Base-by-base conservation (phyloP, 2,329 filamentous ascomycete genomes). In the Metarhizium humberi region DNA sequence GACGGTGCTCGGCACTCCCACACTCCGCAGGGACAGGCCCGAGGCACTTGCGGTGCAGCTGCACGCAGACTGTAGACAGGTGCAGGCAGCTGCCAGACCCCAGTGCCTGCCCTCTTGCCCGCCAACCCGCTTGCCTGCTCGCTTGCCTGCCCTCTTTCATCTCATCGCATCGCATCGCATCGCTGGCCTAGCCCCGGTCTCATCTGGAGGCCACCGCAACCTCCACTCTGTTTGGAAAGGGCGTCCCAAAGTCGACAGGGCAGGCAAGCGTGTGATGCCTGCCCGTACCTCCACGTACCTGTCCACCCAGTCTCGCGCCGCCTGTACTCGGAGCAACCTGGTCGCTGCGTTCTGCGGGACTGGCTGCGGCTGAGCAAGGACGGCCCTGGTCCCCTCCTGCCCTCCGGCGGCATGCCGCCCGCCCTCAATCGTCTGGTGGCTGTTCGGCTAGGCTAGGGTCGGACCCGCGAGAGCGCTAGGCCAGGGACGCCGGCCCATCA, bases 391-490 rank as follows among this genome's bases (percentile, higher is more conserved):
- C 46, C 25, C 8, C 47, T 45, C 20, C 25, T 43, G 43, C 42
- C 25, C 43, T 43, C 43, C 29, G 30, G 40, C 43, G 30, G 50
- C 34, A 8, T 52, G 3, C 50, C 54, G 54, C 54, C 48, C 54
- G 54, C 50, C 54, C 54, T 52, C 50, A 50, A 46, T 32, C 32
- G 36, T 7, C 32, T 40, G 30, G 53, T 55, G 40, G 48, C 48
- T 50, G 7, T 11, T 51, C 53, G 53, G 53, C 50, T 49, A 30
- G 34, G 54, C 54, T 47, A 55, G 50, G 50, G 48, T 20, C 46
- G 30, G 30, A 52, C 54, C 54, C 54, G 54, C 54, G 50, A 52
- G 50, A 40, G 25, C 54, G 45, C 50, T 55, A 55, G 54, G 40
- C 54, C 36, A 49, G 50, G 50, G 50, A 30, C 13, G 25, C 20